Evolutionary conservation across 306 rosid genomes (phyloP), one percentile per base, ranked within the genome.

Genomic region (Medicago arabica): DNA sequence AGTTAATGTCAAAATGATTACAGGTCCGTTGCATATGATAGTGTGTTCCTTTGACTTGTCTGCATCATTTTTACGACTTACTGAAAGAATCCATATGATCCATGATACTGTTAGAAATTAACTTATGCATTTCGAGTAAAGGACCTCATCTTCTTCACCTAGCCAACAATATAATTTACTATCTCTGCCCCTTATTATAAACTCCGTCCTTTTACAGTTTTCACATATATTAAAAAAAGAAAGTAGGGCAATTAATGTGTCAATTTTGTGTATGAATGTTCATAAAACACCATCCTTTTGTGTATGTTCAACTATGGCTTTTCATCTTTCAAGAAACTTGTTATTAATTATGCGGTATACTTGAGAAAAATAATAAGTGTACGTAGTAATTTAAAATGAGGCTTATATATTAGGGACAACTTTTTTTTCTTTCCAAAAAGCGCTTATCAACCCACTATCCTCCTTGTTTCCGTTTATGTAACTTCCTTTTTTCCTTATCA

Each of bases 1-100:
- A 83, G 98, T 95, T n/a, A 95, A 87, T 80, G 98, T 95, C 80
- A 95, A 95, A 83, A 95, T 95, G 98, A 95, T 95, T 67, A 95
- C 98, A 74, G 97, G 98, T 95, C 67, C 49, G 19, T 63, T 64
- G 17, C 65, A 75, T 76, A 25, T 61, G 44, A 68, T 53, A 55
- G 25, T 75, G 60, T 69, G 43, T 65, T 63, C 69, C 60, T 74
- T 47, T 63, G 50, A 63, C 72, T 71, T 78, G 69, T 6, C 17
- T 10, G 47, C 34, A 53, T 64, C 62, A 39, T 50, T 49, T 39
- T 64, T 53, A 60, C 69, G n/a, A 58, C 28, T 39, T 40, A 61
- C 43, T 3, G 43, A 64, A 73, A 64, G 74, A 53, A 54, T 13
- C 41, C 14, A 51, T 50, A 51, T 11, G 60, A 38, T 25, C 23